Evolutionary conservation across 371 early-diverging fungal genomes (phyloP).

Genomic region (Haplosporangium sp.): DNA sequence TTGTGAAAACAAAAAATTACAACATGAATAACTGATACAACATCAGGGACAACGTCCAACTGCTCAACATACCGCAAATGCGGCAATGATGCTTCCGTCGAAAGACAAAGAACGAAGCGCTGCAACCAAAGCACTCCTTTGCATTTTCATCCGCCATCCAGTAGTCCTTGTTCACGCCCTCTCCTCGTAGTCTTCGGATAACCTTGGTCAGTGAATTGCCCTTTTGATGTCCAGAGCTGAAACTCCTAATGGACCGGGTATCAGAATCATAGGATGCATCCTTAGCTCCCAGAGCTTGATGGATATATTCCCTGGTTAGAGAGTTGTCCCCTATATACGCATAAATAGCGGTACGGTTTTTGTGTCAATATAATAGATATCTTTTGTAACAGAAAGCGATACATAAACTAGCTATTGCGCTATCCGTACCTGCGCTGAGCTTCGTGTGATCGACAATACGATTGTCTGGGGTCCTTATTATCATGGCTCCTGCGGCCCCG

Average conservation of each 20-base stretch:
- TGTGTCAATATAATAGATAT: too few relatives aligned
- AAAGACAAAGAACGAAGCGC: slow-evolving; percentile 71
- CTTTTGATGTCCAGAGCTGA: slow-evolving; percentile 61
- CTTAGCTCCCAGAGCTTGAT: slow-evolving; percentile 48
- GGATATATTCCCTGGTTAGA: slow-evolving; percentile 41
- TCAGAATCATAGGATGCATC: slow-evolving; percentile 65
- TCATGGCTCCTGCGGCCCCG: slow-evolving; percentile 6
- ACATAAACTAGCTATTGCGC: too few relatives aligned
- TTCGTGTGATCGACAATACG: slow-evolving; percentile 17
- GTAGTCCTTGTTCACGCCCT: slow-evolving; percentile 72
- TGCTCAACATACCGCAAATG: slow-evolving; percentile 71
- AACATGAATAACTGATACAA: background rate
- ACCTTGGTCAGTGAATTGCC: slow-evolving; percentile 69
- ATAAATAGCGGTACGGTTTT: background rate
- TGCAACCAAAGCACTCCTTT: slow-evolving; percentile 84
- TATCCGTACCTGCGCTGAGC: slow-evolving; percentile 27
- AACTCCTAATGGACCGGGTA: slow-evolving; percentile 64
- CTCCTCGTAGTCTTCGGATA: slow-evolving; percentile 67
- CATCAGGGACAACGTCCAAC: background rate
- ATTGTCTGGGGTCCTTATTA: slow-evolving; percentile 2
- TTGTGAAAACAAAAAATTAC: background rate
- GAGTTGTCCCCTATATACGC: slow-evolving; percentile 27
- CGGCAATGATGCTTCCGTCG: slow-evolving; percentile 87
- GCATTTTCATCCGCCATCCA: slow-evolving; percentile 88
- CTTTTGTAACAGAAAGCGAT: too few relatives aligned